A percentile compares a stretch with the other conserved stretches of the same genome.
Conservation (phyloP, 2,329 filamentous ascomycete species). For the Alternaria sp. region DNA sequence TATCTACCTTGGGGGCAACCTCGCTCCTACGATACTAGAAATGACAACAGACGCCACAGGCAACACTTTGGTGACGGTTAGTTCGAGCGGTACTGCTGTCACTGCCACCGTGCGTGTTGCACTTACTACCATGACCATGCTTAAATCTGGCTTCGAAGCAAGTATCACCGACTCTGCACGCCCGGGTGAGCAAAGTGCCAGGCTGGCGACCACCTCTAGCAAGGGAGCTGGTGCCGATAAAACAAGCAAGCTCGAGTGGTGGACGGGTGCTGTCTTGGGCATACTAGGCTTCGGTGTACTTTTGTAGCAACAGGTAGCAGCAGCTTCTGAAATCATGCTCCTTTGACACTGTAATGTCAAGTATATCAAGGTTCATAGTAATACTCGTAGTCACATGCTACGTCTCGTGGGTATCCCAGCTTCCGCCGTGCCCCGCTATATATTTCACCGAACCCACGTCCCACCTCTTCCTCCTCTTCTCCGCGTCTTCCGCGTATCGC, state of each 20-base stretch:
- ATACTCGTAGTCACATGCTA: constrained; percentile 59
- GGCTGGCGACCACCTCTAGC: constrained; percentile 19
- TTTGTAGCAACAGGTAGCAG: not conserved
- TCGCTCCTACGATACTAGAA: constrained; percentile 30
- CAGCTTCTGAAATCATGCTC: not conserved
- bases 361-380: not conserved
- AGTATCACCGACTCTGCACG: constrained; percentile 26
- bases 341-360: not conserved
- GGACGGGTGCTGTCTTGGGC: constrained; percentile 16
- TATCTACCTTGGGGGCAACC: constrained; percentile 29
- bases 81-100: constrained; percentile 39
- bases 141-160: constrained; percentile 32
- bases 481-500: not conserved
- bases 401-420: not conserved
- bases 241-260: constrained; percentile 12
- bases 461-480: not conserved
- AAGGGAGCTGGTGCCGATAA: not conserved
- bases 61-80: constrained; percentile 37
- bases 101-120: constrained; percentile 36
- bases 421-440: not conserved
- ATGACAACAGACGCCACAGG: constrained; percentile 36
- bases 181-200: constrained; percentile 2
- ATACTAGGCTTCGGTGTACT: constrained; percentile 9
- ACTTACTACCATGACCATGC: constrained; percentile 29
- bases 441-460: not conserved